Conservation (phyloP, 352 stramenopile genomes). For the Phytophthora kernoviae region DNA sequence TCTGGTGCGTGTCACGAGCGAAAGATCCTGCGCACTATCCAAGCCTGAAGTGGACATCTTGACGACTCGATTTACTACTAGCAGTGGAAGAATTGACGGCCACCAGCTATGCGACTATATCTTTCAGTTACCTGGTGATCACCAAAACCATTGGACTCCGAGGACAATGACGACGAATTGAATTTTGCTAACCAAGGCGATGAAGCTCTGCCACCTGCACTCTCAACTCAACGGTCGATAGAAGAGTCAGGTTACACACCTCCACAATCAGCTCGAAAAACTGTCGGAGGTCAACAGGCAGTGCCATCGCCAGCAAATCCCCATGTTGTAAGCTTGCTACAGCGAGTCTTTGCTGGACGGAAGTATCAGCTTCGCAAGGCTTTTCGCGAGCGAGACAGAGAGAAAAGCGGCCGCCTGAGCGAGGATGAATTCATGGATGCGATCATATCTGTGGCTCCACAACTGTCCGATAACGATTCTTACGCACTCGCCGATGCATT, state of each 20-base stretch:
- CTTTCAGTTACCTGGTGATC: constrained; percentile 32
- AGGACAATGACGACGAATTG: constrained; percentile 24
- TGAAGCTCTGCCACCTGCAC: constrained; percentile 18
- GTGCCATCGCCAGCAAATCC: constrained; percentile 17
- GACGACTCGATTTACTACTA: constrained; percentile 25
- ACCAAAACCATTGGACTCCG: constrained; percentile 10
- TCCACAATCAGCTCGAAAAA: constrained; percentile 14
- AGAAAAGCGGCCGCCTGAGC: constrained; percentile 55
- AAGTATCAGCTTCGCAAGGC: constrained; percentile 81
- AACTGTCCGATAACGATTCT: constrained; percentile 72
- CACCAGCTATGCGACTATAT: constrained; percentile 44
- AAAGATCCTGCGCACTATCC: constrained; percentile 31
- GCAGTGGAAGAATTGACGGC: constrained; percentile 37
- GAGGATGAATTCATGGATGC: constrained; percentile 86
- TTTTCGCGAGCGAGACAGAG: constrained; percentile 57
- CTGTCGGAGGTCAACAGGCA: constrained; percentile 1
- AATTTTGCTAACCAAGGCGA: constrained; percentile 16
- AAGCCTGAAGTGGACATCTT: constrained; percentile 41
- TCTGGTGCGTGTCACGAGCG: constrained; percentile 31
- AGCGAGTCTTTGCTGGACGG: constrained; percentile 53
- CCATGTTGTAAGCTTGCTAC: constrained; percentile 50
- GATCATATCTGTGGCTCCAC: constrained; percentile 55
- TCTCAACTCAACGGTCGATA: constrained; percentile 13
- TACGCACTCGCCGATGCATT: constrained; percentile 75
- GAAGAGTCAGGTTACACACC: constrained; percentile 7